phyloP scores from a whole-genome alignment of 495 filamentous ascomycete species.

The Xeromyces bisporus region DNA sequence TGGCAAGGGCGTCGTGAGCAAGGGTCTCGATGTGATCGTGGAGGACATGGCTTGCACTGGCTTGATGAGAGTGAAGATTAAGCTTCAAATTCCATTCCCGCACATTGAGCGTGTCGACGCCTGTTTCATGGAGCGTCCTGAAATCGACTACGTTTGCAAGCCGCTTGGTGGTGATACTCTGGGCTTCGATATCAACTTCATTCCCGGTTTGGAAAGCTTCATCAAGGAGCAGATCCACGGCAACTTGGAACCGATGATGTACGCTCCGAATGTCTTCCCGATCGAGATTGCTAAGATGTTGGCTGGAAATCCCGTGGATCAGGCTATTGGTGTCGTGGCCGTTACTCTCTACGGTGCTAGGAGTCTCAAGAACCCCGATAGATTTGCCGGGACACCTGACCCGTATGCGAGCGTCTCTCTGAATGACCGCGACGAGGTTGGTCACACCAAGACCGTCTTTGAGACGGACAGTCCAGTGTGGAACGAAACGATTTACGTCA shows the following conservation, averaged over 20 bases:
- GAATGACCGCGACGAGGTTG: conserved; percentile 63
- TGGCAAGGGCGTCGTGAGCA: conserved; percentile 87
- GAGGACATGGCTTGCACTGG: conserved; percentile 93
- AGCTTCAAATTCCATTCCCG: conserved; percentile 88
- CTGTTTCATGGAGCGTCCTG: conserved; percentile 60
- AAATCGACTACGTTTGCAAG: conserved; percentile 93
- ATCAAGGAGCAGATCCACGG: conserved; percentile 92
- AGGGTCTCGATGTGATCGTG: conserved; percentile 93
- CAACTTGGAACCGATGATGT: conserved; percentile 91
- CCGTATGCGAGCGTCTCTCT: conserved; percentile 81
- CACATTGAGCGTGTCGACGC: conserved; percentile 88
- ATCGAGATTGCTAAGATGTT: conserved; percentile 98
- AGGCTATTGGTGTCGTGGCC: conserved; percentile 86
- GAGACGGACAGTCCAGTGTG: conserved; percentile 78
- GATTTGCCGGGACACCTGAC: conserved; percentile 83
- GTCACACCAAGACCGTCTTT: conserved; percentile 72
- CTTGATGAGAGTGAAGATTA: conserved; percentile 90
- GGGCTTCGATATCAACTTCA: conserved; percentile 97
- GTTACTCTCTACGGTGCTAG: conserved; percentile 81
- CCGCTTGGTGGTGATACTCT: conserved; percentile 88
- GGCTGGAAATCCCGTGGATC: conserved; percentile 83
- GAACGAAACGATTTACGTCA: conserved; percentile 92
- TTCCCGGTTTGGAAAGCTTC: conserved; percentile 81
- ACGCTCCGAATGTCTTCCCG: conserved; percentile 91
- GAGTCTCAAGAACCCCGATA: conserved; percentile 87